Percentiles rank a stretch among this genome's conserved stretches.
These are phyloP conservation scores for Odontarrhena argentea DNA, from an alignment of 345 rosid species.

Conservation along the genomic window DNA sequence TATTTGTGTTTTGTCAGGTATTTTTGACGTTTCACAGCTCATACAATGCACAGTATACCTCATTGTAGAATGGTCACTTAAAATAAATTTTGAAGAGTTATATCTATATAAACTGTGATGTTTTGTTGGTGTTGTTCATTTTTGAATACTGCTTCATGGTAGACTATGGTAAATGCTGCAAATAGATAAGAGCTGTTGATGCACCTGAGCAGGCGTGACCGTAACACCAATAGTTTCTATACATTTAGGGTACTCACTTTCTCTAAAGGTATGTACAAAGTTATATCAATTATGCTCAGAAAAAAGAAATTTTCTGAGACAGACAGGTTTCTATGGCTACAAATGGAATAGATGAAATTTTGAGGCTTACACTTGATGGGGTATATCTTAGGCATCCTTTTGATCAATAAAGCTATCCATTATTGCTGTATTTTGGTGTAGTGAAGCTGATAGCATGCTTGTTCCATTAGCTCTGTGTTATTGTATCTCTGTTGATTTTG, in stretches of 20 bases:
- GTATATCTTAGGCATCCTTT: slow-evolving; percentile 17
- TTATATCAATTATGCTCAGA: slow-evolving; percentile 29
- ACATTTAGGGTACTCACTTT: slow-evolving; percentile 9
- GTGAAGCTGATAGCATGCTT: slow-evolving; percentile 29
- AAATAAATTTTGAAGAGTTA: slow-evolving; percentile 16
- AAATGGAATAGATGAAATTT: slow-evolving; percentile 4
- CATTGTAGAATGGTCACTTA: slow-evolving; percentile 18
- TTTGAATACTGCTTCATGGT: background rate
- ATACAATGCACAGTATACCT: slow-evolving; percentile 10
- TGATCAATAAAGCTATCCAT: slow-evolving; percentile 27
- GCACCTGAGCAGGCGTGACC: slow-evolving; percentile 8
- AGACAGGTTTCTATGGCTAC: slow-evolving; percentile 23
- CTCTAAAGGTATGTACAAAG: background rate
- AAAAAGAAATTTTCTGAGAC: background rate
- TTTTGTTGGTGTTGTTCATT: slow-evolving; percentile 13
- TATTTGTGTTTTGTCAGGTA: slow-evolving; percentile 3
- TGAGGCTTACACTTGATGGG: slow-evolving; percentile 28
- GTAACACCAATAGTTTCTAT: slow-evolving; percentile 7
- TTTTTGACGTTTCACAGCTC: slow-evolving; percentile 16
- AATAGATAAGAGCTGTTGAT: slow-evolving; percentile 3
- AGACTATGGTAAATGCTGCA: slow-evolving; percentile 1
- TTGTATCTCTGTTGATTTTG: slow-evolving; percentile 23
- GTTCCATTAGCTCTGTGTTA: slow-evolving; percentile 28
- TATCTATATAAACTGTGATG: slow-evolving; percentile 6
- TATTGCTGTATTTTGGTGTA: slow-evolving; percentile 27